phyloP scores from a whole-genome alignment of 805 yeast genomes.

The Vanderwaltozyma verrucispora region DNA sequence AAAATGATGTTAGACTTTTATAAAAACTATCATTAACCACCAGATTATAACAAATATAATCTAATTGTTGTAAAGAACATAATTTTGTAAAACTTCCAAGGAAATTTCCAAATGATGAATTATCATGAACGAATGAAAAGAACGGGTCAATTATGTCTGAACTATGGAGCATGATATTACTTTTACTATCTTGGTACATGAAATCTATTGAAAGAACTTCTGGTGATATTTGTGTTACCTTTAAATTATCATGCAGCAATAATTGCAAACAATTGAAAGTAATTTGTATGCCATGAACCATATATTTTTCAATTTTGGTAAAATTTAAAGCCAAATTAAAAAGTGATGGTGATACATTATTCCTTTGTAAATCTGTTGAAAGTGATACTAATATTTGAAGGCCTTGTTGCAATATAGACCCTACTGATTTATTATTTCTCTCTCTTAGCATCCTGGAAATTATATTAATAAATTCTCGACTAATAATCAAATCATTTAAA shows the following conservation, averaged over 20 bases:
- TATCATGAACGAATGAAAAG: conserved; percentile 14
- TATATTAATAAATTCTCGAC: conserved; percentile 9
- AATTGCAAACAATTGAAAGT: conserved; percentile 16
- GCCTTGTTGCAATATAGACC: conserved; percentile 1
- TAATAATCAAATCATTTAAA: conserved; percentile 6
- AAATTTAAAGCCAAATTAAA: conserved; percentile 2
- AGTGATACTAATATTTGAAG: conserved; percentile 1
- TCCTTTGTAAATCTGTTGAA: background rate
- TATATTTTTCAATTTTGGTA: conserved; percentile 8
- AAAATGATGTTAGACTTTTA: conserved; percentile 14
- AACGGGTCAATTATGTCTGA: conserved; percentile 12
- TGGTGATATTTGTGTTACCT: conserved; percentile 3
- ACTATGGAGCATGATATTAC: background rate
- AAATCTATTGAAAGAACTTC: conserved; percentile 7
- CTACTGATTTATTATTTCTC: conserved; percentile 1
- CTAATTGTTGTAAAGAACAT: conserved; percentile 17
- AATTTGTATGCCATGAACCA: conserved; percentile 14
- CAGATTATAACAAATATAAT: conserved; percentile 10
- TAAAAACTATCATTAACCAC: conserved; percentile 11
- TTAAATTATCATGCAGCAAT: conserved; percentile 10
- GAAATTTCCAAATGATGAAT: conserved; percentile 19
- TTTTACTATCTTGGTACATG: conserved; percentile 1
- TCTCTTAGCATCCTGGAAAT: conserved; percentile 4
- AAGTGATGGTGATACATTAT: conserved; percentile 1
- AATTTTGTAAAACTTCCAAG: conserved; percentile 19